A percentile compares a stretch with the other conserved stretches of the same genome.
These are phyloP conservation scores for Solanum ossicruentum DNA, from an alignment of 257 asterid genomes.

Conservation along the genomic window DNA sequence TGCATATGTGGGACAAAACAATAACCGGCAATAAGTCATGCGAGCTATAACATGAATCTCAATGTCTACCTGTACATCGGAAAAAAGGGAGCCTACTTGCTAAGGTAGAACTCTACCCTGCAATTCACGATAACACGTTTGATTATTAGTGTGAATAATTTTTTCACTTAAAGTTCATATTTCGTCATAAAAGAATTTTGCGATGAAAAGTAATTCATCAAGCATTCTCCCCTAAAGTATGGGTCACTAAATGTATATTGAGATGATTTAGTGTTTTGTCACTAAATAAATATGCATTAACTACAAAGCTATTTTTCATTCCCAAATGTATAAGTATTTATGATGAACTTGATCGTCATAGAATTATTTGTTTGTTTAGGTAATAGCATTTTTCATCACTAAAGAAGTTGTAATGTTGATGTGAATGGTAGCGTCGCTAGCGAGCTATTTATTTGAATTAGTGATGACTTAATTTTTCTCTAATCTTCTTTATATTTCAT, in stretches of 20 bases:
- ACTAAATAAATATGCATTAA: background rate
- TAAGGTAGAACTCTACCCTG: too few relatives aligned
- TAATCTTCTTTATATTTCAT: background rate
- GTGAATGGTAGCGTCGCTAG: background rate
- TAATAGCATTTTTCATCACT: background rate
- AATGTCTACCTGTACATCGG: too few relatives aligned
- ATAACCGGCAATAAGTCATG: too few relatives aligned
- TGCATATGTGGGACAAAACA: too few relatives aligned
- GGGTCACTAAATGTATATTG: background rate
- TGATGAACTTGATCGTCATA: background rate
- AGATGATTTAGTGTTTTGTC: background rate
- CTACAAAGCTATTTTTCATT: too few relatives aligned
- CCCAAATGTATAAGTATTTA: background rate
- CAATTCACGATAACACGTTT: background rate
- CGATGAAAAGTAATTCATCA: too few relatives aligned
- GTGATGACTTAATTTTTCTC: background rate
- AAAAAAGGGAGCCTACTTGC: too few relatives aligned
- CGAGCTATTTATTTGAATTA: too few relatives aligned
- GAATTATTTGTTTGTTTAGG: background rate
- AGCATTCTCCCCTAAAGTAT: background rate
- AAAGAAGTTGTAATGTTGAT: background rate
- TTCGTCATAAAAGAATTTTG: background rate
- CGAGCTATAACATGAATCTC: too few relatives aligned
- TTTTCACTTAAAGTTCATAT: background rate
- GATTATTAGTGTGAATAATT: background rate